Conservation (phyloP, 192 early-diverging fungal species). For the Coemansia sp. region DNA sequence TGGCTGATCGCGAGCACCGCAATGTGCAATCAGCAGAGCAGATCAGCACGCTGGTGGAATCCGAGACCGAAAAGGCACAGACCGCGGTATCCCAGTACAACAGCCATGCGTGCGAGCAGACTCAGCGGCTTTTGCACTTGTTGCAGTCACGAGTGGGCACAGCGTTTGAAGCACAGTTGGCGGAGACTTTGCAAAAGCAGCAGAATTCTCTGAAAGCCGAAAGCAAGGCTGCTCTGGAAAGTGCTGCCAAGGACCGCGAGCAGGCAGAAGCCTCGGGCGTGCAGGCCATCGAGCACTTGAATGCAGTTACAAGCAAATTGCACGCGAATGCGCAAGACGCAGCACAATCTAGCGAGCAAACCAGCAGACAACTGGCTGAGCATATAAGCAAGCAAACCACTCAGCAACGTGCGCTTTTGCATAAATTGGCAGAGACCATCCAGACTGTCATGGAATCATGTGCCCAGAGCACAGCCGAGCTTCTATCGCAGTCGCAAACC, state of each 20-base stretch:
- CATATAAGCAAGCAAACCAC: background rate
- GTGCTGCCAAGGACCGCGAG: background rate
- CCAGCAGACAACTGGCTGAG: background rate
- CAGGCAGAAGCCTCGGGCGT: background rate
- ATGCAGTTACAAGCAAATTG: background rate
- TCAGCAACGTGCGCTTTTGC: background rate
- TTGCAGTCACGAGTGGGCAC: slow-evolving; percentile 32
- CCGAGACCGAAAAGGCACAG: background rate
- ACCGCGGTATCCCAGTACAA: background rate
- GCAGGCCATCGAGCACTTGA: background rate
- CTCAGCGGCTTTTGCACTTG: slow-evolving; percentile 14
- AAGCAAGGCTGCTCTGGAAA: no score
- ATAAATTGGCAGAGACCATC: background rate
- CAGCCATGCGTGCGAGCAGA: slow-evolving; percentile 5
- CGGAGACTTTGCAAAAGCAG: background rate
- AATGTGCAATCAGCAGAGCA: slow-evolving; percentile 13
- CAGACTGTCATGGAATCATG: background rate
- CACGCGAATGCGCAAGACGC: background rate
- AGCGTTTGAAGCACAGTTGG: slow-evolving; percentile 13
- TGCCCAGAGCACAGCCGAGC: background rate
- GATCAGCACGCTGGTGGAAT: slow-evolving; percentile 7
- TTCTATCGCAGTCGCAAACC: background rate
- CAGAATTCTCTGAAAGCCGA: no score
- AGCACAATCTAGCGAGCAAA: no score
- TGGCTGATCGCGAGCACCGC: slow-evolving; percentile 22